phyloP scores from a whole-genome alignment of 225 moss, liverwort and hornwort species.

The Climacium dendroides region DNA sequence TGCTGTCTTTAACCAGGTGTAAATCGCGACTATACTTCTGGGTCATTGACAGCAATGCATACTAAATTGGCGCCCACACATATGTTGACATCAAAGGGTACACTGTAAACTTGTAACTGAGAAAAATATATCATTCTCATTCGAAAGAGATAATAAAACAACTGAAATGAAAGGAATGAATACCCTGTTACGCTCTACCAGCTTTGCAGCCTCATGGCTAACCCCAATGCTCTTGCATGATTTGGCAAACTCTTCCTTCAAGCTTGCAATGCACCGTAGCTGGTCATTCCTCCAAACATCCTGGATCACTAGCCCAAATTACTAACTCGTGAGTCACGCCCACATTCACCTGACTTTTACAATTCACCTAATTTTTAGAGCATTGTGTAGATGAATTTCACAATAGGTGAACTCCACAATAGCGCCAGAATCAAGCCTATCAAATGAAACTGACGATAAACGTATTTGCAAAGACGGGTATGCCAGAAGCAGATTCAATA shows the following conservation, averaged over 20 bases:
- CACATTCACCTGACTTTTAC: not conserved
- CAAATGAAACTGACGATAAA: not conserved
- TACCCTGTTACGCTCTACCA: slow-evolving; percentile 36
- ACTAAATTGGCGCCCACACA: not conserved
- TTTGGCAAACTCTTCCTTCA: slow-evolving; percentile 42
- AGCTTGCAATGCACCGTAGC: slow-evolving; percentile 33
- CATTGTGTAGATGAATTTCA: not conserved
- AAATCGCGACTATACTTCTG: not conserved
- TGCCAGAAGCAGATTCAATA: not conserved
- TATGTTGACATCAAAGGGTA: not conserved
- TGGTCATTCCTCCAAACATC: slow-evolving; percentile 73
- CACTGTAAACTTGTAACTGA: not conserved
- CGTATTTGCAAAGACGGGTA: not conserved
- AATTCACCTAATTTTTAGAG: not conserved
- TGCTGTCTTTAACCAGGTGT: not conserved
- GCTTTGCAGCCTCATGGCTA: slow-evolving; percentile 49
- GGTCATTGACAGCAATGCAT: not conserved
- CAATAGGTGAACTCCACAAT: not conserved
- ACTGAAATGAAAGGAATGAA: not conserved
- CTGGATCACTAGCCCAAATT: slow-evolving; percentile 10
- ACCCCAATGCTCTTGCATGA: slow-evolving; percentile 53
- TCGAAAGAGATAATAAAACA: not conserved
- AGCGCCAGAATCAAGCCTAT: not conserved
- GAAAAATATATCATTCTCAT: not conserved
- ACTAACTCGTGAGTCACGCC: not conserved